Evolutionary conservation across 2,329 filamentous ascomycete genomes (phyloP), one percentile per base, ranked within the genome.

Genomic region (Intubia oerlemansii): DNA sequence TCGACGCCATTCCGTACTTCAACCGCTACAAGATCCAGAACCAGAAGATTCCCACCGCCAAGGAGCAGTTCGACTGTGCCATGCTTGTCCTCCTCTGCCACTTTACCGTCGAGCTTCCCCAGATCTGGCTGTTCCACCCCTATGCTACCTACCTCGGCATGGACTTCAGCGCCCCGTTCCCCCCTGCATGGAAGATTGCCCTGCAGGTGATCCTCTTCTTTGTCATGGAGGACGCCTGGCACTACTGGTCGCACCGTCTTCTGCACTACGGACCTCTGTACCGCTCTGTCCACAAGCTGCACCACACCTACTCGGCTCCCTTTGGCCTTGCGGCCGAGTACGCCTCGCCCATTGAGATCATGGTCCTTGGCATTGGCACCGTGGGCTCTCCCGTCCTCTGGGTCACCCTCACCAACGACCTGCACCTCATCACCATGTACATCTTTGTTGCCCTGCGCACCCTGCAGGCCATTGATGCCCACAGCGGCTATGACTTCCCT

Each of bases 111-210:
- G 88, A 98, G 55, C 68, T 98, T 21, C 88, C 88, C 36, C 88
- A 95, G 54, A 95, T 95, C 51, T 95, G 85, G 85, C 67, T 95
- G 43, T 98, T 98, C 66, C 88, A 98, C 59, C 88, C 88, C 17
- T 69, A 93, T 60, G 85, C 85, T 33, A 80, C 84, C 48, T 91
- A 70, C 54, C 84, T 81, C 49, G 88, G 88, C 43, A 75, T 98
- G 53, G 63, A 73, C 34, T 92, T 79, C 39, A 68, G 70, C 36
- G 79, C 92, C 27, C 88, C 85, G 8, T 98, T 98, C 60, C 88
- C 88, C 19, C 60, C 76, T 10, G 44, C 74, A 40, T 76, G 65
- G 56, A 93, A 73, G 45, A 95, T 98, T 63, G 76, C 75, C 38
- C 70, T 78, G 48, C 88, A 98, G 45, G 85, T 98, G 41, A 66